Conservation (phyloP, 345 rosid genomes). For the Trapa incisa region DNA sequence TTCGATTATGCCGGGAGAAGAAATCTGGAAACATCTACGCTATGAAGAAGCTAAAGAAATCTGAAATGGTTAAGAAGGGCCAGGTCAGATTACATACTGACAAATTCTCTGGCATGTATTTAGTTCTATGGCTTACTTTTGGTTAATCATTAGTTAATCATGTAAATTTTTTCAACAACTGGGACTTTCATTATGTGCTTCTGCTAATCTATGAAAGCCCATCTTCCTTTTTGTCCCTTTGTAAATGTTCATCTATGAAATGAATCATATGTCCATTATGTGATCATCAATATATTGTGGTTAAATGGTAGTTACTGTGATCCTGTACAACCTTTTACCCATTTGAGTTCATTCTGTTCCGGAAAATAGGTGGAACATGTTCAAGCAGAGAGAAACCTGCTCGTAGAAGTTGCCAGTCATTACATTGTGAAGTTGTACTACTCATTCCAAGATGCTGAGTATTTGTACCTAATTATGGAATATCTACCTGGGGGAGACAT, state of each 20-base stretch:
- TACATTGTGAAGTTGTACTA: slow-evolving; percentile 92
- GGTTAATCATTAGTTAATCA: not conserved
- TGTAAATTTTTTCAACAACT: not conserved
- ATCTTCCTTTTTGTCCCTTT: not conserved
- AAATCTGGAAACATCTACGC: slow-evolving; percentile 95
- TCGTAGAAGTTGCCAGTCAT: slow-evolving; percentile 96
- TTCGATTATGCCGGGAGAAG: slow-evolving; percentile 79
- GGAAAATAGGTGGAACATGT: slow-evolving; percentile 77
- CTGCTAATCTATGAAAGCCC: not conserved
- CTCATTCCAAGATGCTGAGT: slow-evolving; percentile 91
- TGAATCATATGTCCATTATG: not conserved
- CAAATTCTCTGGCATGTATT: not conserved
- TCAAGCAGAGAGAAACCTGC: slow-evolving; percentile 92
- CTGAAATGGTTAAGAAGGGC: slow-evolving; percentile 93
- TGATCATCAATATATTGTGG: not conserved
- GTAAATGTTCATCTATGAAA: not conserved
- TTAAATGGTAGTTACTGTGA: not conserved
- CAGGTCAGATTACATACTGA: slow-evolving; percentile 46
- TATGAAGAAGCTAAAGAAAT: slow-evolving; percentile 58
- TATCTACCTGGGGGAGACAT: slow-evolving; percentile 97
- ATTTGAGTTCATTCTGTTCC: not conserved
- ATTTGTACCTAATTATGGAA: slow-evolving; percentile 87
- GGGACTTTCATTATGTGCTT: not conserved
- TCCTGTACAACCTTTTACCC: not conserved
- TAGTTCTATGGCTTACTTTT: not conserved